Conservation (phyloP, 73 alveolate species). For the Halteria grandinella region DNA sequence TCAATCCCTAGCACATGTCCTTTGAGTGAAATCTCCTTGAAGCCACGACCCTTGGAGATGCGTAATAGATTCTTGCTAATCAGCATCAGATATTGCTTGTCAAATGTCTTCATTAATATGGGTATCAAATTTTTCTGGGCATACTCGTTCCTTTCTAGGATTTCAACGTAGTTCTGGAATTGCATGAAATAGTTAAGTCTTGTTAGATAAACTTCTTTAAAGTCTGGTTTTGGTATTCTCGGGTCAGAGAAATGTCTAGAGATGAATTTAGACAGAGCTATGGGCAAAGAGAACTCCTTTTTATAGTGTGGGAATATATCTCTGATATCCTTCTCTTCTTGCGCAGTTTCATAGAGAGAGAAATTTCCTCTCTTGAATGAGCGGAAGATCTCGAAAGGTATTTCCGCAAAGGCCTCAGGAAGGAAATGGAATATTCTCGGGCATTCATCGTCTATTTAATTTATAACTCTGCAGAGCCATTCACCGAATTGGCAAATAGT, state of each 20-base stretch:
- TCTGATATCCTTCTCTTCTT: too few species aligned
- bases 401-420: slow-evolving; percentile 46
- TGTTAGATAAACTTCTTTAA: slow-evolving; percentile 46
- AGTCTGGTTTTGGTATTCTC: slow-evolving; percentile 56
- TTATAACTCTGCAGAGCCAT: slow-evolving; percentile 39
- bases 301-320: too few species aligned
- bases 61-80: slow-evolving; percentile 51
- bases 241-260: slow-evolving; percentile 52
- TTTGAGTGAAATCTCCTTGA: slow-evolving; percentile 54
- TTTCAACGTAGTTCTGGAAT: neutral
- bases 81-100: slow-evolving; percentile 18
- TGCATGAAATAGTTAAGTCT: slow-evolving; percentile 48
- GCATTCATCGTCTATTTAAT: slow-evolving; percentile 13
- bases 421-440: slow-evolving; percentile 17
- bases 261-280: slow-evolving; percentile 35
- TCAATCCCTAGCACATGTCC: slow-evolving; percentile 15
- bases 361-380: slow-evolving; percentile 48
- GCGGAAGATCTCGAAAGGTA: slow-evolving; percentile 51
- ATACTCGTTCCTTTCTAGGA: slow-evolving; percentile 4
- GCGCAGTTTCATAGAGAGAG: too few species aligned
- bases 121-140: slow-evolving; percentile 15
- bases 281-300: too few species aligned
- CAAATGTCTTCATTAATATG: slow-evolving; percentile 46
- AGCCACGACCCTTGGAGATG: slow-evolving; percentile 59
- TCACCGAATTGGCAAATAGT: neutral